Base-by-base conservation (phyloP, 192 early-diverging fungal genomes). In the Phlyctochytrium planicorne region DNA sequence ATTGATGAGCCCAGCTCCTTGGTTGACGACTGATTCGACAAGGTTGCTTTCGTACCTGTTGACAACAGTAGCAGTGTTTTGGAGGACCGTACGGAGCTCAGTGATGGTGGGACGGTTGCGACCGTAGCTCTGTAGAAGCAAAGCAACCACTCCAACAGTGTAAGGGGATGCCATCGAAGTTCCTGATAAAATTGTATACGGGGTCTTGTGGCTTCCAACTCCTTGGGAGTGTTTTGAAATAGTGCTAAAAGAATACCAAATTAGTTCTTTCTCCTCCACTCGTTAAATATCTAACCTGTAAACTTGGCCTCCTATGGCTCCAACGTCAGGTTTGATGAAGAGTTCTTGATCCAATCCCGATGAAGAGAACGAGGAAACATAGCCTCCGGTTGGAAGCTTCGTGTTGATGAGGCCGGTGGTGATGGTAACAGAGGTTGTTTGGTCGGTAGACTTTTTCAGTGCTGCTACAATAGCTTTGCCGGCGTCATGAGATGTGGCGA, bases 141-240 rank as follows among this genome's bases (percentile, higher is more conserved):
- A 70, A 0, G 91, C 91, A 2, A 85, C 76, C 1, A 83, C 63
- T 3, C 93, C 93, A n/a, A 89, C 83, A 27, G 89, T 69, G 69
- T 90, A 89, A 0, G 93, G 91, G 30, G 83, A 77, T 3, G 93
- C 82, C 93, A 94, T 93, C 30, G 89, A 91, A 3, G 93, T 94
- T 16, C 93, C 93, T 17, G 62, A 60, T 27, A 62, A 23, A 34
- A 36, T 24, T 52, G 60, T 27, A 69, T 78, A 78, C 17, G 63
- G 33, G 63, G 79, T 89, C 0, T 88, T 86, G 33, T 88, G 71
- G 63, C 20, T 17, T 17, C 47, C n/a, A 24, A 70, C 75, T 25
- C 83, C 55, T 35, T 4, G 14, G 14, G 20, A 29, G 47, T 25
- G 29, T 17, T 16, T 20, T 33, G 72, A 71, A 29, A 77, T 65